Conservation (phyloP, 1,139 yeast species). For the Blastobotrys capitulatus region DNA sequence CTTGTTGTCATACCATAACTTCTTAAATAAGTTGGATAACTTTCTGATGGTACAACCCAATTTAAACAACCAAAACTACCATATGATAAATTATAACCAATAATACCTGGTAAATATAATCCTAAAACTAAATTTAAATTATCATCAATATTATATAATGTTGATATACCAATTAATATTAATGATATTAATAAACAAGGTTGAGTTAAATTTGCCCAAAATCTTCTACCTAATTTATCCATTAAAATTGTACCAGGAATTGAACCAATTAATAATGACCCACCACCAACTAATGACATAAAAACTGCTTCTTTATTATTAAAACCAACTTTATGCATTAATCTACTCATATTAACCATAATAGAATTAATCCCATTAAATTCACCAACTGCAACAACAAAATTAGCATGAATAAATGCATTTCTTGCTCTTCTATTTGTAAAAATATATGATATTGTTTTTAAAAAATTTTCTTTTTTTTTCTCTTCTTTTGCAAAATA, state of each 20-base stretch:
- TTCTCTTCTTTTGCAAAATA: conserved; percentile 33
- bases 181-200: conserved; percentile 53
- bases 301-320: conserved; percentile 38
- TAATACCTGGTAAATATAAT: conserved; percentile 49
- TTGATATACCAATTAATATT: conserved; percentile 52
- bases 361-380: conserved; percentile 34
- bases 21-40: conserved; percentile 47
- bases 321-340: conserved; percentile 48
- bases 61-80: conserved; percentile 61
- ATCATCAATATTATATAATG: conserved; percentile 36
- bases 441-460: conserved; percentile 48
- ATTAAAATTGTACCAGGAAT: conserved; percentile 56
- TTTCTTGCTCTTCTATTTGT: conserved; percentile 51
- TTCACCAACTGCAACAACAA: conserved; percentile 53
- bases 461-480: conserved; percentile 33
- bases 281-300: conserved; percentile 49
- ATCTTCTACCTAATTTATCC: conserved; percentile 55
- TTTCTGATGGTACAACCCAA: conserved; percentile 56
- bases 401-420: conserved; percentile 49
- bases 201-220: conserved; percentile 35
- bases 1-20: conserved; percentile 49
- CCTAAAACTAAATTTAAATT: conserved; percentile 47
- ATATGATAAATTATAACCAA: conserved; percentile 54
- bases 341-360: conserved; percentile 50
- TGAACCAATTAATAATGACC: conserved; percentile 51